Conservation (phyloP, 116 monocot species). For the Posidonia oceanica region DNA sequence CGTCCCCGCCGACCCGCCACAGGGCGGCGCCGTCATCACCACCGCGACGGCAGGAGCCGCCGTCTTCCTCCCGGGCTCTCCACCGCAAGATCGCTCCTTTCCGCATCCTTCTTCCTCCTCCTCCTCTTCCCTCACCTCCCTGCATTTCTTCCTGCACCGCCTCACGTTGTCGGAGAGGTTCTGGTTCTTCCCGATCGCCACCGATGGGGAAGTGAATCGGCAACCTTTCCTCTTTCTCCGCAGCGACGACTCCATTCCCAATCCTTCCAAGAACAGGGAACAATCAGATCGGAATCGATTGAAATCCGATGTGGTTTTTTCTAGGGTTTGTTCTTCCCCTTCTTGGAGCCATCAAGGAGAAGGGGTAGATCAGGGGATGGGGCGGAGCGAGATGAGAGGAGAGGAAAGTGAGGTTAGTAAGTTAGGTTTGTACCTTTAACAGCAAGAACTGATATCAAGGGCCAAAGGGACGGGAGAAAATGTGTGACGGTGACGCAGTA, state of each 20-base stretch:
- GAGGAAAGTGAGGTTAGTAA: background rate
- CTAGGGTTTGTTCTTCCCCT: background rate
- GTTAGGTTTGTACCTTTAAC: too few species aligned
- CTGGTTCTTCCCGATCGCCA: background rate
- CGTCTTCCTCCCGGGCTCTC: background rate
- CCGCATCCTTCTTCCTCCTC: background rate
- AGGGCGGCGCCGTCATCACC: constrained; percentile 58
- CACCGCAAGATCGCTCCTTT: constrained; percentile 2
- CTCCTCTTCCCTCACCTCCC: constrained; percentile 8
- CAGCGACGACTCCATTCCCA: constrained; percentile 3
- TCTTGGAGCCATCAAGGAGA: too few species aligned
- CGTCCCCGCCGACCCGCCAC: constrained; percentile 20
- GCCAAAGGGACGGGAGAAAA: too few species aligned
- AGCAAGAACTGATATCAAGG: too few species aligned
- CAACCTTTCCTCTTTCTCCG: constrained; percentile 6
- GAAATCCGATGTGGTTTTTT: background rate
- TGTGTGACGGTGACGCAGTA: too few species aligned
- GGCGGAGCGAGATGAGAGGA: background rate
- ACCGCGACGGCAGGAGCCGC: constrained; percentile 7
- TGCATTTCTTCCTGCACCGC: constrained; percentile 13
- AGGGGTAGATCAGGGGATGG: background rate
- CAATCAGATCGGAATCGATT: background rate
- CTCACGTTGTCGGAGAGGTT: background rate
- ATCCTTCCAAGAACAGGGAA: background rate
- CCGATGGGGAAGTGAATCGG: background rate